Evolutionary conservation across 345 rosid species (phyloP).

Genomic region (Citrus cavaleriei): DNA sequence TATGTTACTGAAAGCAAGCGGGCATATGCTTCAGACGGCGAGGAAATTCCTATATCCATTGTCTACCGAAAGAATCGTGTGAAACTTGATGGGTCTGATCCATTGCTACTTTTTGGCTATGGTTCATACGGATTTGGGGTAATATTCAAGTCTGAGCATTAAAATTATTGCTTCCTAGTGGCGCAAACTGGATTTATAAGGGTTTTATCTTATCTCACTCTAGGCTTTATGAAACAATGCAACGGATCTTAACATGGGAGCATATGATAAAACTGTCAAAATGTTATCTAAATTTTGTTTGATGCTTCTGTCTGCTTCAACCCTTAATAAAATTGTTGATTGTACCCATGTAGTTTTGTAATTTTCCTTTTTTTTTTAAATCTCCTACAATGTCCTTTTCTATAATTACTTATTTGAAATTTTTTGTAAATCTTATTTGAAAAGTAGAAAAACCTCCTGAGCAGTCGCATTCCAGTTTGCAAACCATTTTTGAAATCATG

Average conservation of each 20-base stretch:
- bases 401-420: not conserved
- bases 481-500: not conserved
- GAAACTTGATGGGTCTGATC: constrained; percentile 82
- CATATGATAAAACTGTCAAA: not conserved
- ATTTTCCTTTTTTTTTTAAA: not conserved
- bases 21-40: constrained; percentile 83
- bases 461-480: not conserved
- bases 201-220: not conserved
- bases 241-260: not conserved
- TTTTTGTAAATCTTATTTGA: not conserved
- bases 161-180: not conserved
- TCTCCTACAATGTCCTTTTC: not conserved
- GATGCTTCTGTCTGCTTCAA: not conserved
- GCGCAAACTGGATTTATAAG: not conserved
- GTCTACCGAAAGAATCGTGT: constrained; percentile 61
- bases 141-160: constrained; percentile 9
- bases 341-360: not conserved
- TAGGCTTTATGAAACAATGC: not conserved
- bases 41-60: constrained; percentile 74
- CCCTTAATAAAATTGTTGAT: not conserved
- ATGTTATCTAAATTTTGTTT: not conserved
- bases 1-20: constrained; percentile 83
- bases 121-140: constrained; percentile 83
- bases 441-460: not conserved
- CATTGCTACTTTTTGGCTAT: constrained; percentile 74